phyloP scores from a whole-genome alignment of 306 rosid genomes.

The Parietaria judaica region DNA sequence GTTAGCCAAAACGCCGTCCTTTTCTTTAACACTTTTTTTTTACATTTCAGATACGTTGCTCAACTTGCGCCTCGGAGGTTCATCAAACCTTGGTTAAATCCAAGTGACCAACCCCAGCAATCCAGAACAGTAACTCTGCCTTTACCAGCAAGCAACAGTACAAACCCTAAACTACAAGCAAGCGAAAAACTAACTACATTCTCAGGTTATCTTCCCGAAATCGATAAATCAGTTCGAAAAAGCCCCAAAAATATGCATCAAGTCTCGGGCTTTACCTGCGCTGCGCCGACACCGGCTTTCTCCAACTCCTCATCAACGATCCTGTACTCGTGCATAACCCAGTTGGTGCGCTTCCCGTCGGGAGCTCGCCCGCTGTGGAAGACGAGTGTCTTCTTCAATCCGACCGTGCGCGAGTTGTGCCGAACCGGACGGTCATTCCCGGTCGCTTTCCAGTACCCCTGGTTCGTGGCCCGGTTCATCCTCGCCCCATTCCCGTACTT shows the following conservation, averaged over 20 bases:
- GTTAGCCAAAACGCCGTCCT: no score
- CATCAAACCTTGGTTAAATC: no score
- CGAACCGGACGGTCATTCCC: constrained; percentile 83
- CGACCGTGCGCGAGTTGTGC: constrained; percentile 56
- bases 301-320: constrained; percentile 73
- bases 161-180: background rate
- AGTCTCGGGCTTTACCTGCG: constrained; percentile 60
- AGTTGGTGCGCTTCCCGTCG: constrained; percentile 85
- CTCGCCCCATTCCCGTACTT: constrained; percentile 99
- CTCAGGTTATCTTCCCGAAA: background rate
- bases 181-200: background rate
- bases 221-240: background rate
- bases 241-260: background rate
- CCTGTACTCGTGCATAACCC: constrained; percentile 99
- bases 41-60: no score
- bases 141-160: background rate
- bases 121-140: no score
- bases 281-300: constrained; percentile 46
- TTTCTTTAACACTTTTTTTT: no score
- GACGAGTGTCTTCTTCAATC: constrained; percentile 90
- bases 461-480: constrained; percentile 88
- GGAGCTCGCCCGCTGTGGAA: constrained; percentile 98
- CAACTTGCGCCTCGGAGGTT: no score
- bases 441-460: constrained; percentile 98
- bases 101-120: no score